Evolutionary conservation across 345 rosid genomes (phyloP).

Genomic region (Salix exigua): DNA sequence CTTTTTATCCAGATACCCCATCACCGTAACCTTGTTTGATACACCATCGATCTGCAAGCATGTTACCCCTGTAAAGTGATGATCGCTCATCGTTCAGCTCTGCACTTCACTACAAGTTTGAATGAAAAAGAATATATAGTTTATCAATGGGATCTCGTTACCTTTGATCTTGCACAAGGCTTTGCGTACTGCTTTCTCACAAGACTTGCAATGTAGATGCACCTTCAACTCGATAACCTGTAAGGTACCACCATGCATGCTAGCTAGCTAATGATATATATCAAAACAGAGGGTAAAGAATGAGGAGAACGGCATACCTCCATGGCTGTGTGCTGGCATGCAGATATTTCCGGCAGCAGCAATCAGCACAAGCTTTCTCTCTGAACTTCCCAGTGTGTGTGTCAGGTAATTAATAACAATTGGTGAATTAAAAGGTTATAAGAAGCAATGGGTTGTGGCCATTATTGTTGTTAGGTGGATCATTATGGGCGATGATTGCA

Average conservation of each 20-base stretch:
- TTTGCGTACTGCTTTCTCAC: conserved; percentile 34
- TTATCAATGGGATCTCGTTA: background rate
- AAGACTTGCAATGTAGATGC: conserved; percentile 36
- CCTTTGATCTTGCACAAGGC: conserved; percentile 29
- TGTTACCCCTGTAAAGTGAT: conserved; percentile 22
- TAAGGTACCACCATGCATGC: background rate
- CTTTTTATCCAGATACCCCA: conserved; percentile 25
- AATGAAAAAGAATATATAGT: no score
- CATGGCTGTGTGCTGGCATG: background rate
- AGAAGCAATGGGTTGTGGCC: no score
- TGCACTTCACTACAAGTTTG: no score
- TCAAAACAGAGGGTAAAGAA: background rate
- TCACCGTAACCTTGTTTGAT: conserved; percentile 24
- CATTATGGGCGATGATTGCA: background rate
- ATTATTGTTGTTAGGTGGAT: background rate
- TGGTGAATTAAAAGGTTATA: no score
- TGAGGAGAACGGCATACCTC: background rate
- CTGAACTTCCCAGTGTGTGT: no score
- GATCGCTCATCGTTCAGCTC: background rate
- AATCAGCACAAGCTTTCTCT: no score
- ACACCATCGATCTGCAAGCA: conserved; percentile 25
- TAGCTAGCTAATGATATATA: no score
- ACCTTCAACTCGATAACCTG: conserved; percentile 35
- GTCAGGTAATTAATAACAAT: no score
- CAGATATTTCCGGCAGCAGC: background rate